Evolutionary conservation across 73 alveolate species (phyloP).

Genomic region (Paramecium sonneborni): DNA sequence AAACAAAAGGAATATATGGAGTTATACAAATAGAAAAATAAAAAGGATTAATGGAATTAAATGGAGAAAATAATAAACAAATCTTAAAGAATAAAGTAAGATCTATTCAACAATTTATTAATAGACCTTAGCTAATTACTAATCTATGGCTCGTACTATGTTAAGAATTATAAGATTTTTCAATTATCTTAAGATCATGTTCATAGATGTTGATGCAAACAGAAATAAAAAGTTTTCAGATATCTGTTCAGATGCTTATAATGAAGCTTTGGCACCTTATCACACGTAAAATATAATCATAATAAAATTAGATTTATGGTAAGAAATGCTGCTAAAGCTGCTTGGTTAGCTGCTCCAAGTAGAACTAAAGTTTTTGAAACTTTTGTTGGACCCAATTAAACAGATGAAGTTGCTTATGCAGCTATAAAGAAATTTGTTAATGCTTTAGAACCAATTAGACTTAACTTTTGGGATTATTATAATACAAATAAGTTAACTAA

Average conservation of each 20-base stretch:
- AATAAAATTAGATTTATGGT: slow-evolving; percentile 24
- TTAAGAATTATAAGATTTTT: slow-evolving; percentile 45
- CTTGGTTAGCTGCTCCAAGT: slow-evolving; percentile 41
- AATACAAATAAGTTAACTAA: slow-evolving; percentile 19
- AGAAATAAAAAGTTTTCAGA: slow-evolving; percentile 12
- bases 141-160: slow-evolving; percentile 52
- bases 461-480: slow-evolving; percentile 52
- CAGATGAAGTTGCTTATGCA: slow-evolving; percentile 24
- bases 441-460: slow-evolving; percentile 34
- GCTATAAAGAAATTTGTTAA: background rate
- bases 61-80: slow-evolving; percentile 45
- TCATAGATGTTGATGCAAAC: background rate
- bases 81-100: slow-evolving; percentile 22
- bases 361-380: slow-evolving; percentile 36
- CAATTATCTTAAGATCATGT: slow-evolving; percentile 28
- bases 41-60: slow-evolving; percentile 42
- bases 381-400: slow-evolving; percentile 24
- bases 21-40: slow-evolving; percentile 12
- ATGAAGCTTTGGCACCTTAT: slow-evolving; percentile 46
- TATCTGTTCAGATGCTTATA: slow-evolving; percentile 22
- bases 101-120: background rate
- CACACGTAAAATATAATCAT: background rate
- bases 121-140: slow-evolving; percentile 23
- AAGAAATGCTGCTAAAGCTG: slow-evolving; percentile 55
- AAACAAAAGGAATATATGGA: slow-evolving; percentile 40